phyloP scores from a whole-genome alignment of 164 flowering plant species.

The Kalanchoe fedtschenkoi region DNA sequence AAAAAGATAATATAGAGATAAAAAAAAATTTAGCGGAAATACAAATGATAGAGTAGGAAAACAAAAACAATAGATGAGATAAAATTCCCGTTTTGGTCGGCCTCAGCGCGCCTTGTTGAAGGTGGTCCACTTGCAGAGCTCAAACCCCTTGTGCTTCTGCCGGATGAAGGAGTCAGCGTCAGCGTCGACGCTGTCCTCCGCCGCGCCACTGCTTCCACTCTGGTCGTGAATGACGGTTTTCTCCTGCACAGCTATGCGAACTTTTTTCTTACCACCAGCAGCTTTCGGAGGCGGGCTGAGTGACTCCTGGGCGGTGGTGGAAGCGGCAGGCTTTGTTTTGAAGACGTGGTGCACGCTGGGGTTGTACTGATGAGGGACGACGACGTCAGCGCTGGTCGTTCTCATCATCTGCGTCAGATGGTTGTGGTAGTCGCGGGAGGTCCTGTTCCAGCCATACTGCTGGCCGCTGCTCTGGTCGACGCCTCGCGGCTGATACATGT shows the following conservation, averaged over 20 bases:
- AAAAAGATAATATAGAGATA: no score
- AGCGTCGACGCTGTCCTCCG: constrained; percentile 14
- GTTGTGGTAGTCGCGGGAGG: constrained; percentile 17
- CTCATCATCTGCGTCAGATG: constrained; percentile 18
- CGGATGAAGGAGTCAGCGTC: constrained; percentile 24
- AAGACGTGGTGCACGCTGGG: constrained; percentile 22
- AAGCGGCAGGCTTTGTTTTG: constrained; percentile 22
- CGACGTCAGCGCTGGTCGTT: constrained; percentile 14
- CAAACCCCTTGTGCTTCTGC: constrained; percentile 31
- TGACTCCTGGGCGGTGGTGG: constrained; percentile 1
- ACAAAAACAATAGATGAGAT: no score
- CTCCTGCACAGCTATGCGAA: constrained; percentile 13
- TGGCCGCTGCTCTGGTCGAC: no score
- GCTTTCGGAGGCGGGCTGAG: neutral
- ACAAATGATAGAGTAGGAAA: no score
- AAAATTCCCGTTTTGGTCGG: no score
- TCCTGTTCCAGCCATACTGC: constrained; percentile 15
- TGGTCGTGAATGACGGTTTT: neutral
- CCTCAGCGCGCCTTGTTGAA: constrained; percentile 7
- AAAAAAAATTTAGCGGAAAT: no score
- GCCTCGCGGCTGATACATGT: no score
- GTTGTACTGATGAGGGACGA: constrained; percentile 18
- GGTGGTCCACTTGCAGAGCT: constrained; percentile 31
- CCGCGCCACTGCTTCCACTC: constrained; percentile 5
- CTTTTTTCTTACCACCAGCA: constrained; percentile 11